Percentiles rank a stretch among this genome's conserved stretches.
Conservation (phyloP, 1,284 basidiomycete species). For the Termitomyces sp. region DNA sequence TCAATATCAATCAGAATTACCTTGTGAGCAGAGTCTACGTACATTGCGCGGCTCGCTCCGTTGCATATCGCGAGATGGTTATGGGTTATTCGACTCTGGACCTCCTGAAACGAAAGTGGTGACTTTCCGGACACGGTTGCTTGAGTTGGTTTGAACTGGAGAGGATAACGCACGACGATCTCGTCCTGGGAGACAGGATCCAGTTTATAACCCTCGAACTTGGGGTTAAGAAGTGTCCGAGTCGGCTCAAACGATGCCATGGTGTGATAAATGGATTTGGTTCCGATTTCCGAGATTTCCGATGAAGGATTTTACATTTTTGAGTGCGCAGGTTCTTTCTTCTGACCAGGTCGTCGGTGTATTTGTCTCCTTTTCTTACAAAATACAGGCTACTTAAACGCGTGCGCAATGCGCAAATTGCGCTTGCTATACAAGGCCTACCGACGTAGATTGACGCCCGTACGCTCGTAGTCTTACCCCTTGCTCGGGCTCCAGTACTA, state of each 20-base stretch:
- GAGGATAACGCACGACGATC: conserved; percentile 42
- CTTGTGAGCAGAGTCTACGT: conserved; percentile 65
- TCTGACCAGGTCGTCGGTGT: too few species aligned
- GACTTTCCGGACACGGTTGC: conserved; percentile 52
- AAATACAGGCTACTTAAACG: neutral
- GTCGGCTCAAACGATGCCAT: conserved; percentile 23
- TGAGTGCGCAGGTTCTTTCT: too few species aligned
- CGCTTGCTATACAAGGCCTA: neutral
- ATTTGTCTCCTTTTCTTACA: neutral
- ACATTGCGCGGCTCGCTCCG: conserved; percentile 49
- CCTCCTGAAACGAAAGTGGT: conserved; percentile 73
- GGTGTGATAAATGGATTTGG: neutral
- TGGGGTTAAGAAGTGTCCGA: conserved; percentile 61
- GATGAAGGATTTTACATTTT: too few species aligned
- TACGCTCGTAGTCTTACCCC: neutral
- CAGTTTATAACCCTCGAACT: conserved; percentile 82
- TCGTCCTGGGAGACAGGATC: conserved; percentile 53
- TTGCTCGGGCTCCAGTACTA: too few species aligned
- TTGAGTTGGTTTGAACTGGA: conserved; percentile 54
- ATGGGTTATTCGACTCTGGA: conserved; percentile 78
- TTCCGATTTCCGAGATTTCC: neutral
- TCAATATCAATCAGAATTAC: conserved; percentile 60
- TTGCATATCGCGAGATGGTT: conserved; percentile 68
- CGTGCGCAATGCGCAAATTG: neutral
- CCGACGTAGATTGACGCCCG: neutral